A percentile compares a stretch with the other conserved stretches of the same genome.
Evolutionary conservation across 2,329 filamentous ascomycete genomes (phyloP).

Genomic region (Beauveria brongniartii): DNA sequence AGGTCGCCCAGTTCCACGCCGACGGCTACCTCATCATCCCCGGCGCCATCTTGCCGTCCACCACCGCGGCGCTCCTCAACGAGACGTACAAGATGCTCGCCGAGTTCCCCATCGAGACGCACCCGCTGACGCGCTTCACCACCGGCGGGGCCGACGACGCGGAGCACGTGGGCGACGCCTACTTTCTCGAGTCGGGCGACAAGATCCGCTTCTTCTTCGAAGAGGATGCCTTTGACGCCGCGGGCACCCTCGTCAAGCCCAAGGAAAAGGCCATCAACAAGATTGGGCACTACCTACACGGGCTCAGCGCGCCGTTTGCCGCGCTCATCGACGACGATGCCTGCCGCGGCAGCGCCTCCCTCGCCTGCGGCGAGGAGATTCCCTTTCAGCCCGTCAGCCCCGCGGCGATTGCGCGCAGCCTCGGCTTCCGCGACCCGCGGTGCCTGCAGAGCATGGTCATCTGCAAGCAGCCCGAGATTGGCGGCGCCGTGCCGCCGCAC

Average conservation of each 20-base stretch:
- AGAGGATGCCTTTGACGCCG: constrained; percentile 72
- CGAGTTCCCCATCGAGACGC: constrained; percentile 68
- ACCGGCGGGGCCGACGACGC: constrained; percentile 61
- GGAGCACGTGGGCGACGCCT: constrained; percentile 79
- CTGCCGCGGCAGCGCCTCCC: constrained; percentile 13
- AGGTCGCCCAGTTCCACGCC: constrained; percentile 63
- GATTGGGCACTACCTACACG: constrained; percentile 72
- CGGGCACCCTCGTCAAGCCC: constrained; percentile 62
- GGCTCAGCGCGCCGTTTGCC: constrained; percentile 58
- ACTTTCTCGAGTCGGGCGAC: constrained; percentile 85
- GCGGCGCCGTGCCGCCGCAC: constrained; percentile 81
- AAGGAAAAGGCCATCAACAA: constrained; percentile 85
- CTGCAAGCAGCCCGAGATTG: constrained; percentile 96
- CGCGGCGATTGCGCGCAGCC: constrained; percentile 55
- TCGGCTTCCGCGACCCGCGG: constrained; percentile 70
- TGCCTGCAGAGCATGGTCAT: constrained; percentile 94
- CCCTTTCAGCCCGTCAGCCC: constrained; percentile 26
- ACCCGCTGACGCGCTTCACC: constrained; percentile 90
- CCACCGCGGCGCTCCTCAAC: constrained; percentile 58
- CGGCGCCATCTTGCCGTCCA: constrained; percentile 58
- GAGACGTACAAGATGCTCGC: constrained; percentile 70
- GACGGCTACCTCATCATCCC: constrained; percentile 91
- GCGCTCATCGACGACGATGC: constrained; percentile 43
- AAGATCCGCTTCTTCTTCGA: constrained; percentile 97
- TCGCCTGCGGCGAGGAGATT: not conserved